Base-by-base conservation (phyloP, 768 basidiomycete genomes). In the Lepiota brunneoincarnata region DNA sequence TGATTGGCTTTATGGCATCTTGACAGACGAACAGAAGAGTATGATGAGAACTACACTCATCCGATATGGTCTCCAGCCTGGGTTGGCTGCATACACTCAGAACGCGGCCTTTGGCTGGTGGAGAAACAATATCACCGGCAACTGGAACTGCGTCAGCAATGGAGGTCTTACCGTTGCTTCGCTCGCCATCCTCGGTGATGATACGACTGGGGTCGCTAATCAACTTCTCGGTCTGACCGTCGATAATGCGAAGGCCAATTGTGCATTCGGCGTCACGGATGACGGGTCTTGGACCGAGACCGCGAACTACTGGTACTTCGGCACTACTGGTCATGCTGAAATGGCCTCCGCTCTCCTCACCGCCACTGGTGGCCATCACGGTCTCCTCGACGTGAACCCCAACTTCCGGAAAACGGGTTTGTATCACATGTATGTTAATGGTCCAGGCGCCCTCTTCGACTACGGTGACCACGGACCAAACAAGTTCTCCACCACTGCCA, bases 101-200 rank as follows among this genome's bases (percentile, higher is more conserved):
- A 42, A 46, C 5, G 63, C 73, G 40, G 58, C 65, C 24, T 78
- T 74, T 48, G 86, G 87, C 44, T 97, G 94, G 94, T 97, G 94
- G 94, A 78, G 70, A 48, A 77, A 59, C 47, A 78, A 74, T 57
- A 80, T 81, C 42, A 78, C 78, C 56, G 96, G 96, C 17, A 99
- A 98, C 77, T 99, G 97, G 97, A 99, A 99, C 69, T 98, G 96
- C 68, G 91, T 93, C 53, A 93, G 88, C 75, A 98, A 98, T 68
- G 81, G 83, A 43, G 97, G 97, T 54, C 74, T 98, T 58, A 93
- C 89, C 17, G 68, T 98, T 65, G 97, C 80, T 42, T 82, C 97
- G 1, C 84, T 99, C 54, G 94, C 97, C 31, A 93, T 99, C 63
- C 73, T 93, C 12, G 86, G 80, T 28, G 91, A 95, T 60, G 87